Percentiles rank a stretch among this genome's conserved stretches.
phyloP scores from a whole-genome alignment of 2,329 filamentous ascomycete species.

The Grosmannia penicillata region DNA sequence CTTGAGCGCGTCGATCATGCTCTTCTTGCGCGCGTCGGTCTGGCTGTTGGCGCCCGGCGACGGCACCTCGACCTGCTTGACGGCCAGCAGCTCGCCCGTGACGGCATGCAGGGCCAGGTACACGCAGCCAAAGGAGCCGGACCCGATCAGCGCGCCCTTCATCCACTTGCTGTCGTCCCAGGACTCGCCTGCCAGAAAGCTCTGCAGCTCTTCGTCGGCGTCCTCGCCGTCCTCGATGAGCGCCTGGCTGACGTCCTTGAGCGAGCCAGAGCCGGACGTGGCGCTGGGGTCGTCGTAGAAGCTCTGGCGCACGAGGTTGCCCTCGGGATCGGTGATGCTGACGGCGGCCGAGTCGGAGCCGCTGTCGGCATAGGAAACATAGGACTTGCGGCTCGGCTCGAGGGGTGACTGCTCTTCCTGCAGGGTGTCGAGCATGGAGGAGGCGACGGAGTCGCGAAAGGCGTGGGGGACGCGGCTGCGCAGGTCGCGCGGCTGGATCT shows the following conservation, averaged over 20 bases:
- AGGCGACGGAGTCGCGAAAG: slow-evolving; percentile 78
- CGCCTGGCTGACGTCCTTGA: slow-evolving; percentile 73
- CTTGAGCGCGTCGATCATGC: slow-evolving; percentile 95
- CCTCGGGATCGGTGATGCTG: slow-evolving; percentile 64
- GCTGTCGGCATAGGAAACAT: slow-evolving; percentile 75
- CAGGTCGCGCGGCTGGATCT: slow-evolving; percentile 28
- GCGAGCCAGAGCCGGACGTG: slow-evolving; percentile 46
- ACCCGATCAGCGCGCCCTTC: slow-evolving; percentile 94
- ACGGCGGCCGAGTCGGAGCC: slow-evolving; percentile 56
- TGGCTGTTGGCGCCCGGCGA: slow-evolving; percentile 62
- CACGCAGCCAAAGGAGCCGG: slow-evolving; percentile 91
- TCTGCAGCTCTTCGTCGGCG: slow-evolving; percentile 73
- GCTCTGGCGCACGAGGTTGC: slow-evolving; percentile 54
- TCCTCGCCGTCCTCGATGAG: slow-evolving; percentile 87
- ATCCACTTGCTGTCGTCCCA: slow-evolving; percentile 99
- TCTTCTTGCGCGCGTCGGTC: slow-evolving; percentile 83
- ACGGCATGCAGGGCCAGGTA: slow-evolving; percentile 91
- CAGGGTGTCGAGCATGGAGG: slow-evolving; percentile 74
- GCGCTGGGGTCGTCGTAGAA: slow-evolving; percentile 57
- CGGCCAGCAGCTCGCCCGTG: slow-evolving; percentile 91
- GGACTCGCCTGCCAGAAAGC: slow-evolving; percentile 81
- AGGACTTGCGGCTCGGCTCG: slow-evolving; percentile 85
- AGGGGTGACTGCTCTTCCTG: slow-evolving; percentile 74
- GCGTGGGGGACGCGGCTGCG: slow-evolving; percentile 34
- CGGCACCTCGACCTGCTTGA: slow-evolving; percentile 93